Percentiles rank a stretch among this genome's conserved stretches.
Evolutionary conservation across 495 filamentous ascomycete species (phyloP).

Genomic region (Daldinia concentrica): DNA sequence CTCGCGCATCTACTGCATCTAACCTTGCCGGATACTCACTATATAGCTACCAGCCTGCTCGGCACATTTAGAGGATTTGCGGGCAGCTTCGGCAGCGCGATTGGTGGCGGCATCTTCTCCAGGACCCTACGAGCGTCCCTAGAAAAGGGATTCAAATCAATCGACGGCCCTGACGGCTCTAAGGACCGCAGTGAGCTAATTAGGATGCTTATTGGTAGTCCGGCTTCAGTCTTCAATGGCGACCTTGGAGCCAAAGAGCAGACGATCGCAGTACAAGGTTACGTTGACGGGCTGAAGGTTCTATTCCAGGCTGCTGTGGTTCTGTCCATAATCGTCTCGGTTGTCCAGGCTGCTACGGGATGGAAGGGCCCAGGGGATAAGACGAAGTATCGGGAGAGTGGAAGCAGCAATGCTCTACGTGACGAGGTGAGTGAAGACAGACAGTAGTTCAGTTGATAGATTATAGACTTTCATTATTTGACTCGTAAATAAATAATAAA

Average conservation of each 20-base stretch:
- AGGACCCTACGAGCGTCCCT: constrained; percentile 66
- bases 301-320: constrained; percentile 67
- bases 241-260: constrained; percentile 62
- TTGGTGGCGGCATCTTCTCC: constrained; percentile 78
- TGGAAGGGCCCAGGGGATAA: constrained; percentile 58
- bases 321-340: constrained; percentile 62
- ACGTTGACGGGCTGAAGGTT: constrained; percentile 65
- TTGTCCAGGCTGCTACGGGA: constrained; percentile 74
- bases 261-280: constrained; percentile 68
- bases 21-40: constrained; percentile 68
- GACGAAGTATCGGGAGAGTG: constrained; percentile 36
- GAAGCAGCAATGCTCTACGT: neutral
- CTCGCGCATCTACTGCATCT: constrained; percentile 78
- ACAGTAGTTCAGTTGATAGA: neutral
- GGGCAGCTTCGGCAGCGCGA: constrained; percentile 77
- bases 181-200: constrained; percentile 66
- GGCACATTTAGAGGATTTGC: constrained; percentile 79
- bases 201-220: constrained; percentile 71
- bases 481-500: neutral
- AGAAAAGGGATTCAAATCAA: constrained; percentile 61
- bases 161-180: constrained; percentile 49
- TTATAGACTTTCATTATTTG: neutral
- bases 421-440: neutral
- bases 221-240: constrained; percentile 63
- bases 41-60: constrained; percentile 73